Conservation (phyloP, 192 early-diverging fungal genomes). For the Backusella westeae region DNA sequence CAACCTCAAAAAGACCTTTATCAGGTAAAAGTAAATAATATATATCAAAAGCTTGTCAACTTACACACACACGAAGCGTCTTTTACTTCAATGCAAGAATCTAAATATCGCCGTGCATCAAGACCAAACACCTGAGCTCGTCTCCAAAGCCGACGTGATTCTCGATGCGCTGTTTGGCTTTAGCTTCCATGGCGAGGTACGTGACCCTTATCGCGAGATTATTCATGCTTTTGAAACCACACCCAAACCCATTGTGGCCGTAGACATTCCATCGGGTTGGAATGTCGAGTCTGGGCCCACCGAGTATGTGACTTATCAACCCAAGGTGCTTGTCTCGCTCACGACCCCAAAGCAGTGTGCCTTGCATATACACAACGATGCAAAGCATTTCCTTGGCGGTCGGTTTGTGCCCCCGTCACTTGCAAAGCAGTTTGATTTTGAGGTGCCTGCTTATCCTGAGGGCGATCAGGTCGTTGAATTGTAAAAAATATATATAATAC, state of each 20-base stretch:
- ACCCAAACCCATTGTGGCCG: conserved; percentile 53
- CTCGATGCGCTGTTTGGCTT: conserved; percentile 94
- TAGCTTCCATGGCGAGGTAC: conserved; percentile 77
- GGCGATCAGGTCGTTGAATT: conserved; percentile 68
- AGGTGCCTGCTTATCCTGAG: conserved; percentile 70
- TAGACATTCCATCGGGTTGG: conserved; percentile 97
- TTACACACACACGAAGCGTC: conserved; percentile 30
- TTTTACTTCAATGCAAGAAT: conserved; percentile 69
- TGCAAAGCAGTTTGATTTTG: conserved; percentile 61
- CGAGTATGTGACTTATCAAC: conserved; percentile 53
- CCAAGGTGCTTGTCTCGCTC: conserved; percentile 84
- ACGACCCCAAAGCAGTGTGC: conserved; percentile 90
- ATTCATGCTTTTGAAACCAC: conserved; percentile 47
- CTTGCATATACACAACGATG: conserved; percentile 59
- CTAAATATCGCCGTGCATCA: conserved; percentile 65
- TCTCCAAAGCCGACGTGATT: conserved; percentile 61
- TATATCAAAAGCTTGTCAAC: background rate
- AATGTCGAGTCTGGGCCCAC: conserved; percentile 80
- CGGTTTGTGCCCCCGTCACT: conserved; percentile 82
- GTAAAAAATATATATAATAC: background rate
- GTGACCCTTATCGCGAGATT: conserved; percentile 71
- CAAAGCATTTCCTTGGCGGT: conserved; percentile 82
- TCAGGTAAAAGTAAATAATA: conserved; percentile 33
- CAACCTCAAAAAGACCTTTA: conserved; percentile 72
- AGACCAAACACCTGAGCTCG: conserved; percentile 24